A percentile compares a stretch with the other conserved stretches of the same genome.
Evolutionary conservation across 805 yeast genomes (phyloP).

Genomic region (Pichia thaimueangensis): DNA sequence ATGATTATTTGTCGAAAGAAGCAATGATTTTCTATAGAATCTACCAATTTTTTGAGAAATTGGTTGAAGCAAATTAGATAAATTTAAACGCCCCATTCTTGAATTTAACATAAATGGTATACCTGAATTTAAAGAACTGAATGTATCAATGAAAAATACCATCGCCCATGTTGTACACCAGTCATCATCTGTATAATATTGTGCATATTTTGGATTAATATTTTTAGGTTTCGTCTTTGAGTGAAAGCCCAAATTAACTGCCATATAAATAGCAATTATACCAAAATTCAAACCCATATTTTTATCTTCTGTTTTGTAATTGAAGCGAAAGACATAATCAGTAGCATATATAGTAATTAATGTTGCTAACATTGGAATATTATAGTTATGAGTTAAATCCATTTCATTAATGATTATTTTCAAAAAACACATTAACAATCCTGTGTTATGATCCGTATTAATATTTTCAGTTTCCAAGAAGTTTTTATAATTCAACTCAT

Average conservation of each 20-base stretch:
- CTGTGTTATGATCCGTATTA: conserved; percentile 15
- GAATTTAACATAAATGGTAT: conserved; percentile 15
- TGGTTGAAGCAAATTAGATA: conserved; percentile 6
- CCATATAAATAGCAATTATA: conserved; percentile 20
- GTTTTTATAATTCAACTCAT: conserved; percentile 6
- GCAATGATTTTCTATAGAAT: conserved; percentile 13
- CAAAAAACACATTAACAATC: conserved; percentile 17
- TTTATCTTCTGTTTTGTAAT: conserved; percentile 17
- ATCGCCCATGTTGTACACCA: conserved; percentile 17
- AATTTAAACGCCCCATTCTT: conserved; percentile 8
- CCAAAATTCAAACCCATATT: conserved; percentile 15
- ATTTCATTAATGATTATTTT: conserved; percentile 17
- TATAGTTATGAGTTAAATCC: conserved; percentile 11
- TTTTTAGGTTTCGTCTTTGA: neutral
- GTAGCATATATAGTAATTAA: conserved; percentile 18
- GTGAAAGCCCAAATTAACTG: conserved; percentile 17
- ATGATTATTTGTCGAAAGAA: conserved; percentile 6
- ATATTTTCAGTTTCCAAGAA: conserved; percentile 9
- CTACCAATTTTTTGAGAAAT: conserved; percentile 6
- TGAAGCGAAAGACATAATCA: conserved; percentile 14
- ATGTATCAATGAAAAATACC: conserved; percentile 20
- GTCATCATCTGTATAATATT: conserved; percentile 15
- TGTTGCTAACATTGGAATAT: conserved; percentile 18
- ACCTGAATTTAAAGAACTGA: conserved; percentile 21
- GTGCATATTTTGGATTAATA: conserved; percentile 5